Conservation (phyloP, 768 basidiomycete species). For the Xerocomellus amylosporus region DNA sequence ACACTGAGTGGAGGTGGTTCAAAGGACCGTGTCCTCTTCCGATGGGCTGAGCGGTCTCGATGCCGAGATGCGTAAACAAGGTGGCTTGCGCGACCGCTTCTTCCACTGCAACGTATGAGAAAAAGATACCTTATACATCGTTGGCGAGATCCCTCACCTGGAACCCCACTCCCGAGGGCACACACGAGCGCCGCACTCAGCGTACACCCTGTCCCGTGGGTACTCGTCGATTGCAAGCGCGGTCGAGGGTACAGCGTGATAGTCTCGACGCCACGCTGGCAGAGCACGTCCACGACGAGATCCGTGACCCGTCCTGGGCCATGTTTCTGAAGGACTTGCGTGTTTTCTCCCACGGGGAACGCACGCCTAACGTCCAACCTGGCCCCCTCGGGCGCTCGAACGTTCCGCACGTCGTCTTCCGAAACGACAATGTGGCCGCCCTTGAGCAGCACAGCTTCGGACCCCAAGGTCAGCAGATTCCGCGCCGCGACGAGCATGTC, state of each 20-base stretch:
- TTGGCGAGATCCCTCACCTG: slow-evolving; percentile 33
- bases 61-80: slow-evolving; percentile 71
- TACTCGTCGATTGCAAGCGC: slow-evolving; percentile 62
- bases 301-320: slow-evolving; percentile 2
- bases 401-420: slow-evolving; percentile 41
- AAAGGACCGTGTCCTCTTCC: slow-evolving; percentile 82
- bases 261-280: slow-evolving; percentile 31
- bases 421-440: slow-evolving; percentile 71
- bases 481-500: slow-evolving; percentile 62
- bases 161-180: slow-evolving; percentile 49
- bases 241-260: slow-evolving; percentile 59
- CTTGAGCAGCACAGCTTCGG: slow-evolving; percentile 69
- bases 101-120: slow-evolving; percentile 37
- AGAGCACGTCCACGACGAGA: slow-evolving; percentile 67
- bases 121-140: not conserved
- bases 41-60: slow-evolving; percentile 62
- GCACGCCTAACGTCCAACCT: slow-evolving; percentile 42
- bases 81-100: slow-evolving; percentile 62
- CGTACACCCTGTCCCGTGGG: slow-evolving; percentile 93
- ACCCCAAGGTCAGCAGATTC: slow-evolving; percentile 46
- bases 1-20: slow-evolving; percentile 74
- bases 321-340: slow-evolving; percentile 53
- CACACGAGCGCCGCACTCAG: slow-evolving; percentile 80
- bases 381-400: slow-evolving; percentile 29
- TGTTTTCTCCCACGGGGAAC: slow-evolving; percentile 51